A percentile compares a stretch with the other conserved stretches of the same genome.
These are phyloP conservation scores for Russula foetens DNA, from an alignment of 768 basidiomycete genomes.

Conservation along the genomic window DNA sequence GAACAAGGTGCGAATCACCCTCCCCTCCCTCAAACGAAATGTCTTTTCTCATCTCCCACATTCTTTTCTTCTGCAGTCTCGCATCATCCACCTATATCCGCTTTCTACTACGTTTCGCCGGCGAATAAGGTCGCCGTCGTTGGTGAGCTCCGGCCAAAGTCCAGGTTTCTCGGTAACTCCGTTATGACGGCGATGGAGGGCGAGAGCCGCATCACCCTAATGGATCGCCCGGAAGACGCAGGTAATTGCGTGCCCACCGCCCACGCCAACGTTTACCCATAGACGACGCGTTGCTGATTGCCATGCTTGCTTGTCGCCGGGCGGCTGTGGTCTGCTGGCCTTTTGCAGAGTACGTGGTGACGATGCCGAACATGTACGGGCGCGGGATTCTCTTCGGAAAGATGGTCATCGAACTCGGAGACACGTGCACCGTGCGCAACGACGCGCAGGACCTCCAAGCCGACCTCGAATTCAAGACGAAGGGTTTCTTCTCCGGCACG, in stretches of 20 bases:
- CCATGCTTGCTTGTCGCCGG: not conserved
- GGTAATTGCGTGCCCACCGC: conserved; percentile 40
- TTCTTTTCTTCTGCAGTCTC: conserved; percentile 52
- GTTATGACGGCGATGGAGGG: conserved; percentile 97
- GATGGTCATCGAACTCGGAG: conserved; percentile 95
- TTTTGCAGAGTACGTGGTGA: conserved; percentile 72
- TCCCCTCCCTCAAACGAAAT: not conserved
- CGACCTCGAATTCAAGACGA: conserved; percentile 96
- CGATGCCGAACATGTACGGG: conserved; percentile 98
- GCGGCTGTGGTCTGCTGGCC: too few relatives aligned
- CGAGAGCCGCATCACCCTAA: conserved; percentile 78
- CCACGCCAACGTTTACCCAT: not conserved
- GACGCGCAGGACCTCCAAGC: conserved; percentile 64
- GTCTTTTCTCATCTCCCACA: not conserved
- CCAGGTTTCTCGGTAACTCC: conserved; percentile 93
- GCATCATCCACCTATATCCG: conserved; percentile 89
- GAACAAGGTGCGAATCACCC: conserved; percentile 65
- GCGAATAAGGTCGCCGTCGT: conserved; percentile 79
- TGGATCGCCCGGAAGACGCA: conserved; percentile 81
- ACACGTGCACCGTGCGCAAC: conserved; percentile 79
- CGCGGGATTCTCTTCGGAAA: conserved; percentile 82
- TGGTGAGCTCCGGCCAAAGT: conserved; percentile 93
- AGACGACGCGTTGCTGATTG: too few relatives aligned
- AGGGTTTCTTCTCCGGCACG: conserved; percentile 96
- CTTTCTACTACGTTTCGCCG: conserved; percentile 94